Conservation (phyloP, 2,329 filamentous ascomycete species). For the Myriosclerotinia curreyana region DNA sequence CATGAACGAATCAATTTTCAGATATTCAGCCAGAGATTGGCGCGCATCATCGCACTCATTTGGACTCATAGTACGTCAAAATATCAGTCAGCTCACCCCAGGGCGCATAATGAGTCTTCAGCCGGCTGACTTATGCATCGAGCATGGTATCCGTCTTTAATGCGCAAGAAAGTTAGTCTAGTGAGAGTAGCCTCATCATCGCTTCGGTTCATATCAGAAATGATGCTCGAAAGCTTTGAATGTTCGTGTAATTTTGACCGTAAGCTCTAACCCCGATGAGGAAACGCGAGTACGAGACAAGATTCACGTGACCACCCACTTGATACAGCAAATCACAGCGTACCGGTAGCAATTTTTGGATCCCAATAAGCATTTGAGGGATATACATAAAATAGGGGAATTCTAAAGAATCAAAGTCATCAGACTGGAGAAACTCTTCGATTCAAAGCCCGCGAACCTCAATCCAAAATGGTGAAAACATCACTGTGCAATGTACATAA, state of each 20-base stretch:
- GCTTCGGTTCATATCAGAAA: not conserved
- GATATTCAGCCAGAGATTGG: not conserved
- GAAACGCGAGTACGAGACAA: not conserved
- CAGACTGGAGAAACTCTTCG: too few species aligned
- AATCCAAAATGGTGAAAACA: not conserved
- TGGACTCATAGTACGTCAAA: conserved; percentile 13
- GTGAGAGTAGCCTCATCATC: not conserved
- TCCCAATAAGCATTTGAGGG: not conserved
- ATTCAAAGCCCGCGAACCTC: not conserved
- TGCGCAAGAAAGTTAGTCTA: not conserved
- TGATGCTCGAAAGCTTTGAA: too few species aligned
- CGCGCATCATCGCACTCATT: not conserved
- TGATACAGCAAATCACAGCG: not conserved
- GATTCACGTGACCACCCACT: not conserved
- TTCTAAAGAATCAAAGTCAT: too few species aligned
- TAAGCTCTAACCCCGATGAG: not conserved
- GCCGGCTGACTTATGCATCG: not conserved
- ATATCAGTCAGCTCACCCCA: not conserved
- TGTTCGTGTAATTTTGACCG: too few species aligned
- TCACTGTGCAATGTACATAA: not conserved
- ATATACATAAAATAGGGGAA: too few species aligned
- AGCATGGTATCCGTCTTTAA: not conserved
- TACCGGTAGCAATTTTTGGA: not conserved
- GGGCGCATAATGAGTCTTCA: not conserved
- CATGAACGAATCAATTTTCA: conserved; percentile 5